Evolutionary conservation across 306 rosid species (phyloP).

Genomic region (Astragalus glycyphyllos): DNA sequence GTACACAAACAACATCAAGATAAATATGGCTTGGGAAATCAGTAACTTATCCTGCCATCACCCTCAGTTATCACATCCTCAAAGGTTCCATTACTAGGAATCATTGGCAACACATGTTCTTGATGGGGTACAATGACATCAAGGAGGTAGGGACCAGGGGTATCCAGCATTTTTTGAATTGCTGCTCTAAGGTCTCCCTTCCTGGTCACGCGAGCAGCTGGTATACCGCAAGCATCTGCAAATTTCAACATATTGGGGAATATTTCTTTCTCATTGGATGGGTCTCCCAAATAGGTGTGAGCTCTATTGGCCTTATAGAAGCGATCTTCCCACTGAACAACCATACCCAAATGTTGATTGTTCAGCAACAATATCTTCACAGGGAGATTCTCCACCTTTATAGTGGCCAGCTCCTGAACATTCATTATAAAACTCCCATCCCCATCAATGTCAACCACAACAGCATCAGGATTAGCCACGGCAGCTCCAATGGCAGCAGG

Average conservation of each 20-base stretch:
- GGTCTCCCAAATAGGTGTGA: constrained; percentile 82
- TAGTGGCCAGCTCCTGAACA: constrained; percentile 85
- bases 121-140: constrained; percentile 94
- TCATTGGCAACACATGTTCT: constrained; percentile 94
- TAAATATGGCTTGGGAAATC: constrained; percentile 19
- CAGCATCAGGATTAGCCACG: constrained; percentile 62
- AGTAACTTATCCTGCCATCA: constrained; percentile 73
- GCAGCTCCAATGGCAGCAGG: constrained; percentile 94
- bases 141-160: constrained; percentile 85
- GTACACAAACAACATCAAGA: constrained; percentile 37
- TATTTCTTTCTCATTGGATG: constrained; percentile 60
- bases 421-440: constrained; percentile 94
- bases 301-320: constrained; percentile 90
- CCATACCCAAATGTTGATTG: constrained; percentile 97
- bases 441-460: constrained; percentile 86
- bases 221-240: constrained; percentile 78
- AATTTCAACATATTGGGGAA: constrained; percentile 80
- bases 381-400: constrained; percentile 82
- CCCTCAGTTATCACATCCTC: constrained; percentile 89
- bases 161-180: constrained; percentile 83
- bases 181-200: constrained; percentile 72
- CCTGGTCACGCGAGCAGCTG: constrained; percentile 77
- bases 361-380: constrained; percentile 77
- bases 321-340: constrained; percentile 90
- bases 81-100: constrained; percentile 83